Percentiles rank a stretch among this genome's conserved stretches.
These are phyloP conservation scores for Aspergillus alliaceus DNA, from an alignment of 2,329 filamentous ascomycete species.

Conservation along the genomic window DNA sequence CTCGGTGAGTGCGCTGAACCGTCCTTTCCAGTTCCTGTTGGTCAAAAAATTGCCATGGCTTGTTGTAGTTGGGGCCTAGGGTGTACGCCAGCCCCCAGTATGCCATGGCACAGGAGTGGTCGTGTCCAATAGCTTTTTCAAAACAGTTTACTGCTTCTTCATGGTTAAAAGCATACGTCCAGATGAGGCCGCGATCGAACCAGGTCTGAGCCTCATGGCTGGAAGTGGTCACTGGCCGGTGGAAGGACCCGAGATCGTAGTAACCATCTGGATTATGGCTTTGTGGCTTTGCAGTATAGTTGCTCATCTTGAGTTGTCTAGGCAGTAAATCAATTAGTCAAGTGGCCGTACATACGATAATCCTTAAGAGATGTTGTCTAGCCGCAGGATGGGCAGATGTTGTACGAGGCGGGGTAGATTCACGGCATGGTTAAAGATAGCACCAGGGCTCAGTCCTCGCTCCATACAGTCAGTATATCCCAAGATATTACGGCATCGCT, in stretches of 20 bases:
- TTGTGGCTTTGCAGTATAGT: background rate
- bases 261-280: constrained; percentile 14
- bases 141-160: constrained; percentile 40
- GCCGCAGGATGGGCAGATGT: background rate
- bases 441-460: background rate
- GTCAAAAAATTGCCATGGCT: constrained; percentile 73
- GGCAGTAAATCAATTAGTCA: background rate
- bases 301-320: background rate
- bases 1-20: constrained; percentile 50
- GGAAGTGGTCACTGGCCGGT: constrained; percentile 33
- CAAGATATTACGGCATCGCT: background rate
- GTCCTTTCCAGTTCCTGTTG: constrained; percentile 54
- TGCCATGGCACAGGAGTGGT: constrained; percentile 39
- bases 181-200: constrained; percentile 36
- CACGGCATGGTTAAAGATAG: background rate
- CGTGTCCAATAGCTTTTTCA: constrained; percentile 33
- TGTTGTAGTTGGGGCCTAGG: constrained; percentile 76
- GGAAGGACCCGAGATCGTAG: constrained; percentile 34
- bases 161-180: constrained; percentile 43
- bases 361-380: background rate
- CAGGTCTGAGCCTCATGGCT: constrained; percentile 30
- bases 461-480: background rate
- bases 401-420: background rate
- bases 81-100: constrained; percentile 58
- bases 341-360: background rate